Evolutionary conservation across 2,329 filamentous ascomycete genomes (phyloP), one percentile per base, ranked within the genome.

Genomic region (Cladorrhinum sp.): DNA sequence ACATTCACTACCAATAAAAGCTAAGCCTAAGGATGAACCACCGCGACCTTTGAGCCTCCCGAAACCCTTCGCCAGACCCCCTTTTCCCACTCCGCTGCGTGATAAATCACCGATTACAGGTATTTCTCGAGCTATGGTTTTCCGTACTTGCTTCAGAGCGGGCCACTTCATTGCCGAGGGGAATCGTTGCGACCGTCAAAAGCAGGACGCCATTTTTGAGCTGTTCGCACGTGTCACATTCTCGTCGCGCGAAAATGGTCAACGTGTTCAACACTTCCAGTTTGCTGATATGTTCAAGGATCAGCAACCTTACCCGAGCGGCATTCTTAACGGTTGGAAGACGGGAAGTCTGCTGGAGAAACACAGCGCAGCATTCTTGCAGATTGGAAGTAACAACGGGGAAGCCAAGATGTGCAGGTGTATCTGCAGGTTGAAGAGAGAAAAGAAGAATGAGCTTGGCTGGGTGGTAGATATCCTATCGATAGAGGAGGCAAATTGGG

Each of bases 111-210:
- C 78, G 2, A 75, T 88, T 4, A 73, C 79, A 13, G 84, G 84
- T 8, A 66, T 85, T 1, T 80, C 80, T 0, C 74, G 79, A 1
- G 69, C 73, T 9, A 73, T 68, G 0, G 61, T 81, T 6, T 73
- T 87, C 12, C 79, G 83, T 10, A 85, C 82, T 0, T 89, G 86
- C 68, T 90, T 90, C 65, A 80, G 85, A 24, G 77, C 88, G 23
- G 83, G 82, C 2, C 85, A 89, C 67, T 80, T 88, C 59, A 74
- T 85, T 51, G 75, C 75, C 16, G 77, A 81, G 49, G 78, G 81
- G 55, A 50, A 58, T 1, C 58, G 67, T 2, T 73, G 73, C 51
- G 68, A 68, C 54, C 68, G 65, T 10, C 65, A 73, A 9, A 70
- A 74, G n/a, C 72, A 74, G 20, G 68, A 74, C 0, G 77, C 76